These are phyloP conservation scores for Elsinoe fawcettii DNA, from an alignment of 2,329 filamentous ascomycete species.

Conservation along the genomic window DNA sequence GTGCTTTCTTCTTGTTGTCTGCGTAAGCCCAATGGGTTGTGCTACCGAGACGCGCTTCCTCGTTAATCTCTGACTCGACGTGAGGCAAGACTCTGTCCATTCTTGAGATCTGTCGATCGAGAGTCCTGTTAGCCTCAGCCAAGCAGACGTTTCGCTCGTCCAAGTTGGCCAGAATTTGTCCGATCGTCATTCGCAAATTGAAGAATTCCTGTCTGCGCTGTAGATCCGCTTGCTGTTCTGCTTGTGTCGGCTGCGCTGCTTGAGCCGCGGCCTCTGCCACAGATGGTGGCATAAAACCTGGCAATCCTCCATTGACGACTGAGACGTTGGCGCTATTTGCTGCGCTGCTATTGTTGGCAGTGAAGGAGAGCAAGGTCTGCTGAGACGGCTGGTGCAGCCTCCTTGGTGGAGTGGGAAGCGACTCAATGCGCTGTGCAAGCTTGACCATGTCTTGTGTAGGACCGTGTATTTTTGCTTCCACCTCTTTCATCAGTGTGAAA, in stretches of 20 bases:
- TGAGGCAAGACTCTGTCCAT: constrained; percentile 82
- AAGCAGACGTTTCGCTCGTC: constrained; percentile 98
- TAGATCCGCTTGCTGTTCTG: constrained; percentile 44
- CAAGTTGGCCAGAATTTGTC: constrained; percentile 78
- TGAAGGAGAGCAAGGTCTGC: constrained; percentile 30
- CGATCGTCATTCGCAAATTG: constrained; percentile 68
- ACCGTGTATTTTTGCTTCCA: constrained; percentile 90
- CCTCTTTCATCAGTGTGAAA: constrained; percentile 92
- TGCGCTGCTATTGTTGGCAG: constrained; percentile 32
- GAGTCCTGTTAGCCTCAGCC: constrained; percentile 80
- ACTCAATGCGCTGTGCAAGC: constrained; percentile 57
- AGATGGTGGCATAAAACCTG: constrained; percentile 17
- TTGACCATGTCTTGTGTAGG: constrained; percentile 76
- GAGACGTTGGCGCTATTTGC: constrained; percentile 33
- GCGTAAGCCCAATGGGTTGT: constrained; percentile 92
- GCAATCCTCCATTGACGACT: constrained; percentile 30
- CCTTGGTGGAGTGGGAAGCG: constrained; percentile 37
- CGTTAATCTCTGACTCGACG: constrained; percentile 81
- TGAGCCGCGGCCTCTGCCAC: constrained; percentile 13
- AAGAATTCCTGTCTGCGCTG: constrained; percentile 67
- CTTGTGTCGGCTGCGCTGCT: constrained; percentile 16
- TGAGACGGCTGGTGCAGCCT: constrained; percentile 20
- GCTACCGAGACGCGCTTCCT: constrained; percentile 89
- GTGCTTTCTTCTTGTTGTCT: constrained; percentile 58
- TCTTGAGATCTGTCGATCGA: constrained; percentile 74